A percentile compares a stretch with the other conserved stretches of the same genome.
Conservation (phyloP, 1,139 yeast genomes). For the Casaregolazyma suthepensis region DNA sequence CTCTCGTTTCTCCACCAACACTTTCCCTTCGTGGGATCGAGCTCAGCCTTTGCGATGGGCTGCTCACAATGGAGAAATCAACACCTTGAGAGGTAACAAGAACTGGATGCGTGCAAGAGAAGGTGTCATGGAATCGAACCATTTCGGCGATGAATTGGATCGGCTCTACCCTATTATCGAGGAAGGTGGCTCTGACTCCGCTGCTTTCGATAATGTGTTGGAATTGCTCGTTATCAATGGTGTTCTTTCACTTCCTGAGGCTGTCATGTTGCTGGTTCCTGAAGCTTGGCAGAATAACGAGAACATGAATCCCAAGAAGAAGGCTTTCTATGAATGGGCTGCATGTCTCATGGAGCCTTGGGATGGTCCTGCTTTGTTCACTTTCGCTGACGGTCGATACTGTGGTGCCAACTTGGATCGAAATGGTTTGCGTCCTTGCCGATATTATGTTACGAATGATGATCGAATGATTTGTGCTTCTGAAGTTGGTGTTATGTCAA, state of each 20-base stretch:
- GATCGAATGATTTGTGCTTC: constrained; percentile 97
- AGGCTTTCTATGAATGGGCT: constrained; percentile 98
- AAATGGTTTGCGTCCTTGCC: constrained; percentile 96
- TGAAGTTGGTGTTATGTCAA: constrained; percentile 94
- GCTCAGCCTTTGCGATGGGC: constrained; percentile 98
- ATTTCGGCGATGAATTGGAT: constrained; percentile 89
- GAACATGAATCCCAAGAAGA: constrained; percentile 81
- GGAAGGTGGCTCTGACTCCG: constrained; percentile 99
- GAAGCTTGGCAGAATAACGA: constrained; percentile 96
- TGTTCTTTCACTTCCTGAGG: constrained; percentile 88
- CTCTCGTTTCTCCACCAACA: constrained; percentile 95
- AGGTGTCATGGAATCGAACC: constrained; percentile 84
- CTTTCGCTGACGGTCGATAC: constrained; percentile 95
- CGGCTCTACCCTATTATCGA: constrained; percentile 90
- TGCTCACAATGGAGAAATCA: constrained; percentile 98
- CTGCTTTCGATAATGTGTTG: constrained; percentile 92
- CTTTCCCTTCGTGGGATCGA: constrained; percentile 99
- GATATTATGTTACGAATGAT: constrained; percentile 91
- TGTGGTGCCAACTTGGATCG: constrained; percentile 98
- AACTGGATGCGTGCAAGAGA: constrained; percentile 99
- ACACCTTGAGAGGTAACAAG: constrained; percentile 94
- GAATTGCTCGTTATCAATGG: constrained; percentile 91
- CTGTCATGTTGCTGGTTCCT: constrained; percentile 94
- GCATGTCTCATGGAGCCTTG: constrained; percentile 99
- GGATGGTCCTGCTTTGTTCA: constrained; percentile 98